These are phyloP conservation scores for Naganishia albida DNA, from an alignment of 1,284 basidiomycete species.

Conservation along the genomic window DNA sequence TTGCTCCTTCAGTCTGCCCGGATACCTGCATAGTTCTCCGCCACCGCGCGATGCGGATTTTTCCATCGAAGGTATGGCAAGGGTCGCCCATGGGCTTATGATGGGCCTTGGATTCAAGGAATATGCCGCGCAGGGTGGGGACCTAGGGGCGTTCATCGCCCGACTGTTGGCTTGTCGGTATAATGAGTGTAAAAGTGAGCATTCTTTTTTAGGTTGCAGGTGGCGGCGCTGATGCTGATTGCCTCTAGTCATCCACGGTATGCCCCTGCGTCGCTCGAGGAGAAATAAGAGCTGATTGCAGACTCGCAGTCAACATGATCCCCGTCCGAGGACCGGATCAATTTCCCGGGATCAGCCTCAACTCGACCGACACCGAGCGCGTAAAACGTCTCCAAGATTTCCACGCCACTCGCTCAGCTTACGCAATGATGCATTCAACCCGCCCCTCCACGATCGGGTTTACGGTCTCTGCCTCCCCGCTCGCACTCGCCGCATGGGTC, in stretches of 20 bases:
- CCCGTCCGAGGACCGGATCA: slow-evolving; percentile 16
- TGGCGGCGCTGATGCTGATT: too few species aligned
- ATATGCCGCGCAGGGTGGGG: slow-evolving; percentile 53
- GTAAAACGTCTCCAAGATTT: slow-evolving; percentile 39
- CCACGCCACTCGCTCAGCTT: slow-evolving; percentile 37
- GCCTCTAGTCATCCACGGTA: slow-evolving; percentile 23
- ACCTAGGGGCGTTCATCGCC: slow-evolving; percentile 46
- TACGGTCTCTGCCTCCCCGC: slow-evolving; percentile 48
- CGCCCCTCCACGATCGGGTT: slow-evolving; percentile 53
- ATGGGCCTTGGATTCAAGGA: slow-evolving; percentile 47
- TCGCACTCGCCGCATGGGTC: slow-evolving; percentile 55
- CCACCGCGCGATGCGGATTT: slow-evolving; percentile 48
- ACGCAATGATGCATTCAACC: slow-evolving; percentile 46
- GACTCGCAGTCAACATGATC: slow-evolving; percentile 25
- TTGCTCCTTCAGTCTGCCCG: slow-evolving; percentile 44
- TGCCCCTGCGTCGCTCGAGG: neutral
- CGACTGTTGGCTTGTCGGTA: slow-evolving; percentile 37
- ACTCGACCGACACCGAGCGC: slow-evolving; percentile 38
- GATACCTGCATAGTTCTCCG: slow-evolving; percentile 46
- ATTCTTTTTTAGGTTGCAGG: neutral
- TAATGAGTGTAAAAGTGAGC: slow-evolving; percentile 44
- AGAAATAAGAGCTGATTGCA: neutral
- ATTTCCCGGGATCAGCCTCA: slow-evolving; percentile 31
- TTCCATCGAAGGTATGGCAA: slow-evolving; percentile 40
- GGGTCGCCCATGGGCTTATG: slow-evolving; percentile 49